Evolutionary conservation across 2,329 filamentous ascomycete genomes (phyloP).

Genomic region (Aspergillus thermomutatus): DNA sequence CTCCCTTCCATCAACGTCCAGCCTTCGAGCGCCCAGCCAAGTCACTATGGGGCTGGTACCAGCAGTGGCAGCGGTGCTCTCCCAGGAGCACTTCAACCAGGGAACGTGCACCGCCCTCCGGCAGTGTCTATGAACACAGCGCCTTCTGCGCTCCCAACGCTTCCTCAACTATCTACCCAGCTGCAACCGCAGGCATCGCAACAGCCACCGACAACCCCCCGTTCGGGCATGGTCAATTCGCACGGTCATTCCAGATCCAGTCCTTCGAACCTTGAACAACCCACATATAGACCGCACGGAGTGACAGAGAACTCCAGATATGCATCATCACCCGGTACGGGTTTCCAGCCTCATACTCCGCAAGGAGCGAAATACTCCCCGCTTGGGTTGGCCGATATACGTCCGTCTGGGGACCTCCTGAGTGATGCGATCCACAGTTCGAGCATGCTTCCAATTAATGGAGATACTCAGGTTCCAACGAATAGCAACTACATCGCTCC

Average conservation of each 20-base stretch:
- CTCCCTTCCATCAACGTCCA: constrained; percentile 59
- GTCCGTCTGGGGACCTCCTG: constrained; percentile 76
- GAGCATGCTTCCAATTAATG: constrained; percentile 60
- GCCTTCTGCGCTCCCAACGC: constrained; percentile 55
- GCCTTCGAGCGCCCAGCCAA: constrained; percentile 49
- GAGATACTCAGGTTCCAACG: constrained; percentile 61
- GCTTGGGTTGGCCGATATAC: constrained; percentile 85
- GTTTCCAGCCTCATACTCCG: constrained; percentile 52
- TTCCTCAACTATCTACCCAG: constrained; percentile 47
- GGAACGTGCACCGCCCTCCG: constrained; percentile 49
- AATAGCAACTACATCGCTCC: constrained; percentile 93
- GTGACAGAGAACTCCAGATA: constrained; percentile 67
- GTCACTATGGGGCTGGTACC: constrained; percentile 45
- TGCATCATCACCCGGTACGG: constrained; percentile 43
- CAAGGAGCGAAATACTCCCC: constrained; percentile 73
- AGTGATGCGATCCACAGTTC: constrained; percentile 66
- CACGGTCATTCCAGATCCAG: constrained; percentile 84
- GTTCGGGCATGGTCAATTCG: constrained; percentile 61
- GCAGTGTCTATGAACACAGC: constrained; percentile 56
- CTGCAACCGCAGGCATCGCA: constrained; percentile 9
- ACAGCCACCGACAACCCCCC: constrained; percentile 51
- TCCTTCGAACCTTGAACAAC: constrained; percentile 61
- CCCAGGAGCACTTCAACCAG: constrained; percentile 61
- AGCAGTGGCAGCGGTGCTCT: constrained; percentile 42
- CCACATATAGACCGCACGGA: constrained; percentile 61